Evolutionary conservation across 257 asterid genomes (phyloP), one percentile per base, ranked within the genome.

Genomic region (Jacaranda copaia): DNA sequence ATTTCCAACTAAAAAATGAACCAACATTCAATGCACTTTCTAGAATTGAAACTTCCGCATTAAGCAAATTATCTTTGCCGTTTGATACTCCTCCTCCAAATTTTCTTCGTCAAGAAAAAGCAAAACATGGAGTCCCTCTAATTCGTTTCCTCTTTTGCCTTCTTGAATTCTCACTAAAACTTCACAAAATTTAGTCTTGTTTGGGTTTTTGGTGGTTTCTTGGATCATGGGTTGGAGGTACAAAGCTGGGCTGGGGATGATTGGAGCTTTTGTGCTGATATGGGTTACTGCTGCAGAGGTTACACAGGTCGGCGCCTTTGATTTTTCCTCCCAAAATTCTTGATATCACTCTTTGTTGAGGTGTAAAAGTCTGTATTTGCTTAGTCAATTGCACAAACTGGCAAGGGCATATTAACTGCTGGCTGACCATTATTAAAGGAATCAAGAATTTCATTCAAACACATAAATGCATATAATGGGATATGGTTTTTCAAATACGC

Each of bases 231-330:
- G 87, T 60, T 91, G 94, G 94, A 88, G 84, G 83, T 91, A 93
- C 70, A 77, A 71, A 73, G 88, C 94, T 1, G 97, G 97, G 42
- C 78, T 91, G 84, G 92, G 86, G 61, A 73, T 91, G 83, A 93
- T 93, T 72, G 98, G 94, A 74, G 86, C 88, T 67, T 85, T 89
- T 85, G 98, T 93, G 66, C 49, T 93, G 63, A 89, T 91, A 81
- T 93, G 98, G 97, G 98, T 93, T 73, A 77, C 92, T 79, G 84
- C 94, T 57, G 97, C 98, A 6, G 98, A 93, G 87, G 80, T 91
- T 83, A 93, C 98, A n/a, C 96, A 89, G 98, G 98, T 92, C 51
- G 32, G 71, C 15, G n/a, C n/a, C n/a, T 52, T 68, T 65, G 4
- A 20, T 64, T 16, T 18, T 3, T 3, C 46, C 8, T 3, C 32